Base-by-base conservation (phyloP, 352 stramenopile genomes). In the Phytopythium oedochilum region DNA sequence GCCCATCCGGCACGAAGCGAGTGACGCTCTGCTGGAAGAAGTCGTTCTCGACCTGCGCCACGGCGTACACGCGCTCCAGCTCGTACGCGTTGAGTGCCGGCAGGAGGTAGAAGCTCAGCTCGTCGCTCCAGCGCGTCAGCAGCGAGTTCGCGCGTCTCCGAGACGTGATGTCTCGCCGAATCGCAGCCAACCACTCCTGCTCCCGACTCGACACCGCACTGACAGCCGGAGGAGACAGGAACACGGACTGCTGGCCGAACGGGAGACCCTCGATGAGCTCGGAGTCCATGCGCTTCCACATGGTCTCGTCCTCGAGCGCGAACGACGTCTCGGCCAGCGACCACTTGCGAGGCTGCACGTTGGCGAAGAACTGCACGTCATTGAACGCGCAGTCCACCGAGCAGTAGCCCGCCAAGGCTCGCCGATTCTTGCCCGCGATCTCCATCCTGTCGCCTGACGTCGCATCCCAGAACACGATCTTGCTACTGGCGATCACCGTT, bases 81-180 rank as follows among this genome's bases (percentile, higher is more conserved):
- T 97, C 88, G 63, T 97, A 97, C 15, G 86, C 86, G 40, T 80
- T 80, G 20, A 97, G 74, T n/a, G 88, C 86, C 25, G 87, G 88
- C 10, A 89, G 67, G 43, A 97, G 59, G 47, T 81, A 87, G 57
- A 92, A 91, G 51, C 66, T 71, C 22, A 97, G 71, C 32, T 84
- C 76, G 34, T 84, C 71, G 51, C 83, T 92, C 83, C 83, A 96
- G 7, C 61, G 65, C 18, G 86, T 95, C 44, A 67, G 51, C 47
- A 90, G 65, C 7, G 83, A 78, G 34, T 74, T 61, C 7, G 48
- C 64, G 35, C 73, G 69, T 31, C 82, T 64, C 22, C 66, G 61
- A 4, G 73, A 73, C 2, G 68, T 61, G 42, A 93, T 73, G 11
- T 60, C 60, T 31, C 52, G 45, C 26, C 70, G 69, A 2, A 96